phyloP scores from a whole-genome alignment of 2,329 filamentous ascomycete species.

The Phialemonium atrogriseum region DNA sequence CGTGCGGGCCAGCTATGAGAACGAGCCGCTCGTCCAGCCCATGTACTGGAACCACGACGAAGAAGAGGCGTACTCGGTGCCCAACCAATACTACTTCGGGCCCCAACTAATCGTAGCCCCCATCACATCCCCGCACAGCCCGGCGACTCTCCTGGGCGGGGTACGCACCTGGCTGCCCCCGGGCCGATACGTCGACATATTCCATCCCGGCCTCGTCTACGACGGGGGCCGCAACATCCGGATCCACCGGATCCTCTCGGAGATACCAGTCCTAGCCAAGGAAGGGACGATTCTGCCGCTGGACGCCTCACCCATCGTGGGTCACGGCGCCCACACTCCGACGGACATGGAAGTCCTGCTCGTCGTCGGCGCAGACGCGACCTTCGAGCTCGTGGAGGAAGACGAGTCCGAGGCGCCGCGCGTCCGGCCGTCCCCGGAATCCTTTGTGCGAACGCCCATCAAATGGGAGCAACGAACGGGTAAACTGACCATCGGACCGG shows the following conservation, averaged over 20 bases:
- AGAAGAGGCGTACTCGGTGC: slow-evolving; percentile 45
- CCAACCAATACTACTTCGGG: slow-evolving; percentile 54
- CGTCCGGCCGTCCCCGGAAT: slow-evolving; percentile 5
- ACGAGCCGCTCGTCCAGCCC: slow-evolving; percentile 48
- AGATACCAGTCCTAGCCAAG: slow-evolving; percentile 43
- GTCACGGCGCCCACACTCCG: slow-evolving; percentile 40
- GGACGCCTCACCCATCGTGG: slow-evolving; percentile 31
- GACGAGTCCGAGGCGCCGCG: background rate
- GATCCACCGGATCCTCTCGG: slow-evolving; percentile 39
- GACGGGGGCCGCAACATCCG: slow-evolving; percentile 44
- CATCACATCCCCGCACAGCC: slow-evolving; percentile 42
- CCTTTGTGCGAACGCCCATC: slow-evolving; percentile 13
- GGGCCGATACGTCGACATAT: slow-evolving; percentile 46
- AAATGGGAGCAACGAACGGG: slow-evolving; percentile 11
- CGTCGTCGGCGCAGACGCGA: slow-evolving; percentile 36
- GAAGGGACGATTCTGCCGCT: slow-evolving; percentile 52
- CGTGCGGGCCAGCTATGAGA: slow-evolving; percentile 29
- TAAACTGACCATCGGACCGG: slow-evolving; percentile 12
- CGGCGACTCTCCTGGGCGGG: slow-evolving; percentile 34
- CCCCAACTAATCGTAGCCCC: slow-evolving; percentile 47
- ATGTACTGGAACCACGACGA: slow-evolving; percentile 52
- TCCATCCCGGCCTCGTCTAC: slow-evolving; percentile 45
- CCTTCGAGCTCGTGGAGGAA: slow-evolving; percentile 42
- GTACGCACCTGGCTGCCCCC: slow-evolving; percentile 50
- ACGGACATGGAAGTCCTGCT: slow-evolving; percentile 38